A percentile compares a stretch with the other conserved stretches of the same genome.
phyloP scores from a whole-genome alignment of 345 rosid genomes.

The Jatropha curcas region DNA sequence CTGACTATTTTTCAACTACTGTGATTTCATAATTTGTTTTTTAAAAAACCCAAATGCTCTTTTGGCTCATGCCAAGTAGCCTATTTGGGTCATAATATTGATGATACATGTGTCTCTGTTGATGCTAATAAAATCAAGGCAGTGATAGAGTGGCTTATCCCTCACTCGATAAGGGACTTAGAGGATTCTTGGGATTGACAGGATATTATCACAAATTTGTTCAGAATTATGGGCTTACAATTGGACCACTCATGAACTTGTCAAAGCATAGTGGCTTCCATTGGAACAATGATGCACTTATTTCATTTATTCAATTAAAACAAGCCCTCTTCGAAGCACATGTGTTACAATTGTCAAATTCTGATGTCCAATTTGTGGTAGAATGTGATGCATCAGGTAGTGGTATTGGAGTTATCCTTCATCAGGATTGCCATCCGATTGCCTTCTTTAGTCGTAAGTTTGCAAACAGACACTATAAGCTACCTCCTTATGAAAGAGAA shows the following conservation, averaged over 20 bases:
- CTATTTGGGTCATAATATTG: not conserved
- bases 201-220: not conserved
- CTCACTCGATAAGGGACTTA: not conserved
- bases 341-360: not conserved
- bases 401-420: not conserved
- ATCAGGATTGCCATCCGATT: not conserved
- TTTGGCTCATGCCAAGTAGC: not conserved
- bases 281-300: not conserved
- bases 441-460: not conserved
- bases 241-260: not conserved
- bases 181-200: not conserved
- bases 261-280: too few species aligned
- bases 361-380: not conserved
- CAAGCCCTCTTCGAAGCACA: not conserved
- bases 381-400: not conserved
- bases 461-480: not conserved
- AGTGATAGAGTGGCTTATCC: not conserved
- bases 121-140: not conserved
- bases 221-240: not conserved
- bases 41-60: not conserved
- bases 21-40: not conserved
- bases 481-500: not conserved
- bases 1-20: not conserved
- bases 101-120: rapidly evolving
- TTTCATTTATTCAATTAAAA: not conserved